These are phyloP conservation scores for Xylaria intraflava DNA, from an alignment of 495 filamentous ascomycete genomes.

Conservation along the genomic window DNA sequence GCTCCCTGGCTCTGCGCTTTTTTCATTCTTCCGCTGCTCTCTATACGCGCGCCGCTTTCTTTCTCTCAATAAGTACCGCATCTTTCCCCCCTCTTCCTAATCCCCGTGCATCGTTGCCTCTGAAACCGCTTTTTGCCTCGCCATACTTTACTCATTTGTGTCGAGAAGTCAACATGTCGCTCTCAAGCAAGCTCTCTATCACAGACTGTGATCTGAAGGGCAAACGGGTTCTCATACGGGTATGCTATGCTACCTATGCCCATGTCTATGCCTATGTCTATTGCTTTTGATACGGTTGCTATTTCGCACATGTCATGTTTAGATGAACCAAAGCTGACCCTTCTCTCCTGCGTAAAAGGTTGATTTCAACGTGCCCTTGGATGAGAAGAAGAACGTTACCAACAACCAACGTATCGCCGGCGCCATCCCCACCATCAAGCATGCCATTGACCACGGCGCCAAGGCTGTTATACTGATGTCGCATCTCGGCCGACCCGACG, in stretches of 20 bases:
- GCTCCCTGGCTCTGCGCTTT: slow-evolving; percentile 7
- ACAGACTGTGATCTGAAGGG: slow-evolving; percentile 92
- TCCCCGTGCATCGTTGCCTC: neutral
- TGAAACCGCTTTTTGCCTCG: neutral
- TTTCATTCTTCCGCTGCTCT: slow-evolving; percentile 2
- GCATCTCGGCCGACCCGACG: slow-evolving; percentile 92
- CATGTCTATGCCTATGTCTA: too few species aligned
- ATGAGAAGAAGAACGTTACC: slow-evolving; percentile 84
- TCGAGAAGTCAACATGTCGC: slow-evolving; percentile 67
- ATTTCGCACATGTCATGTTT: neutral
- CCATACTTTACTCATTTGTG: neutral
- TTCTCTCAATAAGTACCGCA: neutral
- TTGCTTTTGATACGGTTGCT: neutral
- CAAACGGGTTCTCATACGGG: slow-evolving; percentile 95
- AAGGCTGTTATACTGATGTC: slow-evolving; percentile 98
- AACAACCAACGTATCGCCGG: slow-evolving; percentile 98
- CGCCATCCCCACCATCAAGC: slow-evolving; percentile 95
- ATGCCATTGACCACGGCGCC: slow-evolving; percentile 88
- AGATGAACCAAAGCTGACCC: slow-evolving; percentile 11
- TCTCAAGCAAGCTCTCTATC: slow-evolving; percentile 96
- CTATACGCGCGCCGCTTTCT: neutral
- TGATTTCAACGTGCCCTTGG: slow-evolving; percentile 98
- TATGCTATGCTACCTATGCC: too few species aligned
- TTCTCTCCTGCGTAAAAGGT: slow-evolving; percentile 51
- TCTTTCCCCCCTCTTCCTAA: neutral